Conservation (phyloP, 75 land plant genomes). For the Cunninghamia lanceolata region DNA sequence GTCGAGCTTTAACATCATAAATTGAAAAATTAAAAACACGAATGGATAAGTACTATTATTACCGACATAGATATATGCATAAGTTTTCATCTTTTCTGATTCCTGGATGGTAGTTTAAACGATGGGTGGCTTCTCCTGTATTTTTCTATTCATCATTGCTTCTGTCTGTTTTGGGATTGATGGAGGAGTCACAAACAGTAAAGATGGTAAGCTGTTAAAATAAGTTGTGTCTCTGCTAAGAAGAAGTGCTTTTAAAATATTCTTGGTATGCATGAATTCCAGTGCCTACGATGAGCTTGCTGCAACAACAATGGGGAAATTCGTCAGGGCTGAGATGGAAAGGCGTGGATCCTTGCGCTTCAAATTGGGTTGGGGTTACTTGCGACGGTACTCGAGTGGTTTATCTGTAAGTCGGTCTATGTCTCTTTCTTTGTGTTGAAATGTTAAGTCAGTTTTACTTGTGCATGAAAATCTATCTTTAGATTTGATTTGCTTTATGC, state of each 20-base stretch:
- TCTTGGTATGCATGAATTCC: neutral
- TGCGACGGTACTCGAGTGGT: slow-evolving; percentile 50
- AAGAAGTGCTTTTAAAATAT: too few relatives aligned
- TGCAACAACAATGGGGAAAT: neutral
- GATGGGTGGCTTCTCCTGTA: too few relatives aligned
- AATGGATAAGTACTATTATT: too few relatives aligned
- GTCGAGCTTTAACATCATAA: too few relatives aligned
- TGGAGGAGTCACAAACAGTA: neutral
- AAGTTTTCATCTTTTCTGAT: too few relatives aligned
- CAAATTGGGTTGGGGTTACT: slow-evolving; percentile 49
- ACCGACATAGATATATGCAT: too few relatives aligned
- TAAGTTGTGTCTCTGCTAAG: too few relatives aligned
- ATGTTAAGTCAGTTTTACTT: neutral
- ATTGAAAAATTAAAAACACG: too few relatives aligned
- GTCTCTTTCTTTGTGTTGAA: too few relatives aligned
- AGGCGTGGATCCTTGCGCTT: slow-evolving; percentile 43
- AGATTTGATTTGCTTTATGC: neutral
- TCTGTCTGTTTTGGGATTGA: neutral
- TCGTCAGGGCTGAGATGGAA: slow-evolving; percentile 36
- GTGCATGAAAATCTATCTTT: neutral
- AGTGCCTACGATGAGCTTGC: neutral
- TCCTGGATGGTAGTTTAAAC: too few relatives aligned
- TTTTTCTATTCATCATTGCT: neutral
- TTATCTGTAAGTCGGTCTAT: slow-evolving; percentile 18
- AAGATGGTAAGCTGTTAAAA: neutral